Conservation (phyloP, 768 basidiomycete genomes). For the Fistulinella prunicolor region DNA sequence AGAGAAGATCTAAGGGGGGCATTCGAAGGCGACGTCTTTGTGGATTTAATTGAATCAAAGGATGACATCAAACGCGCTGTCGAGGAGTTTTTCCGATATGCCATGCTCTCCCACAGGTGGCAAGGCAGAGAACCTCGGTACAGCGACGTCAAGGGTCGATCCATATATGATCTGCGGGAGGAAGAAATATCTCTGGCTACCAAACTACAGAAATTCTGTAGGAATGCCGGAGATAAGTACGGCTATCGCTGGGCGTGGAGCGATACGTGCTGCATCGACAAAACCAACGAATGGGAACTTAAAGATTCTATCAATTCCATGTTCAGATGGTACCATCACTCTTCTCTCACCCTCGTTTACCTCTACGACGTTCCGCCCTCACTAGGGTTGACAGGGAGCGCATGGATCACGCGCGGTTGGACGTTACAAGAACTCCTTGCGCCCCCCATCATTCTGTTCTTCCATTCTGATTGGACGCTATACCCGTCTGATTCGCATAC, state of each 20-base stretch:
- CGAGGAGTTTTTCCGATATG: slow-evolving; percentile 7
- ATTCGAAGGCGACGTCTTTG: slow-evolving; percentile 2
- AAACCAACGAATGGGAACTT: slow-evolving; percentile 5
- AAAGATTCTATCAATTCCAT: slow-evolving; percentile 7
- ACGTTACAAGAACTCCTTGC: slow-evolving; percentile 13
- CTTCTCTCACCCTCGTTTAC: slow-evolving; percentile 7
- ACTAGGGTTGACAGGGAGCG: neutral
- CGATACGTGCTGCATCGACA: slow-evolving; percentile 15
- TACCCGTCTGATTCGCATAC: neutral
- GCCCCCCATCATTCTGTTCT: slow-evolving; percentile 4
- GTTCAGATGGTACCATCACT: slow-evolving; percentile 10
- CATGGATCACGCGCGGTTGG: slow-evolving; percentile 12
- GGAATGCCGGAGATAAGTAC: neutral
- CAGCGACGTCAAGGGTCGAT: neutral
- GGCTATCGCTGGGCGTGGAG: no score
- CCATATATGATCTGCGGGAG: slow-evolving; percentile 3
- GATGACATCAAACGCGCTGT: slow-evolving; percentile 2
- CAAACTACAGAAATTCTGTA: slow-evolving; percentile 7
- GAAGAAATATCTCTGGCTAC: neutral
- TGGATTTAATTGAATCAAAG: slow-evolving; percentile 1
- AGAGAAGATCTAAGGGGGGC: neutral
- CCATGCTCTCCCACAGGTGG: slow-evolving; percentile 17
- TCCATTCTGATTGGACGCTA: slow-evolving; percentile 1
- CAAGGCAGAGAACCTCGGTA: slow-evolving; percentile 5
- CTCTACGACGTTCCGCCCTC: slow-evolving; percentile 7